Percentiles rank a stretch among this genome's conserved stretches.
These are phyloP conservation scores for Berberis vulgaris DNA, from an alignment of 164 flowering plant species.

Conservation along the genomic window DNA sequence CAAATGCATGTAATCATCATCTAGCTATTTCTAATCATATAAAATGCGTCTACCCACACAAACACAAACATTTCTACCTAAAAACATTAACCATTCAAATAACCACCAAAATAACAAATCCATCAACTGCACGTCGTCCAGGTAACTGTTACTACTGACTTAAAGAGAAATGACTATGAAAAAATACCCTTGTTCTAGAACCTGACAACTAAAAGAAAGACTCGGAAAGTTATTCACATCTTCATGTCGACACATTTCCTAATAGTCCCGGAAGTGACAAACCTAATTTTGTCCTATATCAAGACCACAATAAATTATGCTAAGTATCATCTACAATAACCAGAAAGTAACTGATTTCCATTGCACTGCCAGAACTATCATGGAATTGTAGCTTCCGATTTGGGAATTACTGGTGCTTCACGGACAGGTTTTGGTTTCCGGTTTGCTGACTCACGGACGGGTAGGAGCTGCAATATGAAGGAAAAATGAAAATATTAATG, in stretches of 20 bases:
- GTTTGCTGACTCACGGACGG: no score
- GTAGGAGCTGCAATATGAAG: no score
- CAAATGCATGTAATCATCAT: not conserved
- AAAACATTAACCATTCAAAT: not conserved
- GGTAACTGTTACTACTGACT: not conserved
- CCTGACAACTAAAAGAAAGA: slow-evolving; percentile 4
- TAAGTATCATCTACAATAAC: not conserved
- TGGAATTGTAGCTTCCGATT: not conserved
- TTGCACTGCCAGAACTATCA: not conserved
- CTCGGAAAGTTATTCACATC: slow-evolving; percentile 20
- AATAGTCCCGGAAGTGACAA: slow-evolving; percentile 3
- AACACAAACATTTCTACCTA: no score
- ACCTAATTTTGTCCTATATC: not conserved
- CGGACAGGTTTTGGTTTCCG: no score
- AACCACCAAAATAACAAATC: not conserved
- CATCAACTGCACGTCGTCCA: not conserved
- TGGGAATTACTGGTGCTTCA: no score
- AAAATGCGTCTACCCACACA: not conserved
- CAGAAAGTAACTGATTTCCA: not conserved
- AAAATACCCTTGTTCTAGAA: not conserved
- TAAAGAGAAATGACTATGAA: not conserved
- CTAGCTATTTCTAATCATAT: no score
- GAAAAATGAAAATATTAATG: no score
- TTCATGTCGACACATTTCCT: slow-evolving; percentile 35
- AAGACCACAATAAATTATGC: not conserved